Percentiles rank a stretch among this genome's conserved stretches.
Conservation (phyloP, 768 basidiomycete species). For the Phanerochaete sordida region DNA sequence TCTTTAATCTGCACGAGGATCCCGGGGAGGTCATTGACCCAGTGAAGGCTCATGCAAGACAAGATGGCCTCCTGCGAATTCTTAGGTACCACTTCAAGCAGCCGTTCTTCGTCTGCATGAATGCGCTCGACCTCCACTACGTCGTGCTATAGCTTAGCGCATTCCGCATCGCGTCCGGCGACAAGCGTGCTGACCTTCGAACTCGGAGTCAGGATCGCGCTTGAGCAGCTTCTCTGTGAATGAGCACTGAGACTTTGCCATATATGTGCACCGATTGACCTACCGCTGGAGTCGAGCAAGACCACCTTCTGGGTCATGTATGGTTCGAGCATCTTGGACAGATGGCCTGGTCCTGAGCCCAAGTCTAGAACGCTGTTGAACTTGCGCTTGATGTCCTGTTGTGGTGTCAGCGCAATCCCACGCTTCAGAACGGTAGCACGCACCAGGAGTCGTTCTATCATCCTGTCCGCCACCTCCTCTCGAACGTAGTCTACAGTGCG, state of each 20-base stretch:
- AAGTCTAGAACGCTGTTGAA: constrained; percentile 82
- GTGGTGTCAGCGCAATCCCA: constrained; percentile 1
- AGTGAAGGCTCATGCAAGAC: constrained; percentile 89
- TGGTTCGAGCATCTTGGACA: constrained; percentile 75
- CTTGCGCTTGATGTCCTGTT: constrained; percentile 85
- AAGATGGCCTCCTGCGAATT: constrained; percentile 90
- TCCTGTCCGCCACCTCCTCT: constrained; percentile 83
- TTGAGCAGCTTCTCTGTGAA: constrained; percentile 62
- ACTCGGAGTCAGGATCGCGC: constrained; percentile 74
- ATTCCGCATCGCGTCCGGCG: background rate
- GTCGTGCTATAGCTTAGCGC: background rate
- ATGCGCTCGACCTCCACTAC: constrained; percentile 76
- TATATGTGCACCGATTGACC: background rate
- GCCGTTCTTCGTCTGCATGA: constrained; percentile 79
- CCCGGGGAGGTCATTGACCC: constrained; percentile 97
- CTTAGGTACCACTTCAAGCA: constrained; percentile 60
- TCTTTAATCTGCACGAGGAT: constrained; percentile 83
- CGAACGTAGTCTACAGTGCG: constrained; percentile 88
- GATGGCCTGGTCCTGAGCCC: constrained; percentile 89
- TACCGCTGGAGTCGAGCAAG: constrained; percentile 89
- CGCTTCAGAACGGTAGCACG: constrained; percentile 15
- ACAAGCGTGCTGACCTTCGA: constrained; percentile 58
- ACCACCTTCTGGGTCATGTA: constrained; percentile 66
- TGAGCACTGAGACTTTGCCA: constrained; percentile 4
- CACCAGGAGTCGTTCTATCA: constrained; percentile 90